Percentiles rank a stretch among this genome's conserved stretches.
These are phyloP conservation scores for Rhododendron vialii DNA, from an alignment of 148 eudicot genomes.

Conservation along the genomic window DNA sequence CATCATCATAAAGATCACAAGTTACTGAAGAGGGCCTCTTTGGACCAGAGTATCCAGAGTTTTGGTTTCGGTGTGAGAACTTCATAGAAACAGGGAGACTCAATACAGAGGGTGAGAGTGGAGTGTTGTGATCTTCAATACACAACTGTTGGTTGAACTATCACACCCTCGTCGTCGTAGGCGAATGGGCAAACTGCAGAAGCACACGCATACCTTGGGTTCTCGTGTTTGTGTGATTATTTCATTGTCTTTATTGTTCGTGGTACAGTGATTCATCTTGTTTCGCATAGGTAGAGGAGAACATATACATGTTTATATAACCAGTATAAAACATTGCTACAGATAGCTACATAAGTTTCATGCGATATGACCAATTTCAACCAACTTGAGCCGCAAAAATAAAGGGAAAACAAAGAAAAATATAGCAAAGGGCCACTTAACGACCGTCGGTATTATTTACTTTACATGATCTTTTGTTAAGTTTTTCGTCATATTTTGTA, in stretches of 20 bases:
- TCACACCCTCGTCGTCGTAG: background rate
- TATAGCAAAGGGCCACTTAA: too few relatives aligned
- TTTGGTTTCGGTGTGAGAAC: background rate
- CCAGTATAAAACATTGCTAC: too few relatives aligned
- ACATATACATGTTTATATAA: too few relatives aligned
- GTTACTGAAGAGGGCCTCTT: background rate
- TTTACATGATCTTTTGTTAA: too few relatives aligned
- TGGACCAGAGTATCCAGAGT: background rate
- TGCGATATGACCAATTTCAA: too few relatives aligned
- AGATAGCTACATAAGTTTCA: too few relatives aligned
- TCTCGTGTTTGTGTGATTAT: background rate
- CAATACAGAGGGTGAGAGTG: background rate
- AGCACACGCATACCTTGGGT: background rate
- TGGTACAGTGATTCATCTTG: too few relatives aligned
- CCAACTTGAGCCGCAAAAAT: too few relatives aligned
- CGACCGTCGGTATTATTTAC: too few relatives aligned
- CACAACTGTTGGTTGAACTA: background rate
- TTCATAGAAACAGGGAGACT: background rate
- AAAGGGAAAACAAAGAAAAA: too few relatives aligned
- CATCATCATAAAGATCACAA: background rate
- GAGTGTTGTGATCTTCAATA: background rate
- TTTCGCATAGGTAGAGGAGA: too few relatives aligned
- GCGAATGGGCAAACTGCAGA: background rate
- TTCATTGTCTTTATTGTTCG: background rate
- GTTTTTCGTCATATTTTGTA: too few relatives aligned